Percentiles rank a stretch among this genome's conserved stretches.
Conservation (phyloP, 768 basidiomycete genomes). For the Kwoniella dejecticola region DNA sequence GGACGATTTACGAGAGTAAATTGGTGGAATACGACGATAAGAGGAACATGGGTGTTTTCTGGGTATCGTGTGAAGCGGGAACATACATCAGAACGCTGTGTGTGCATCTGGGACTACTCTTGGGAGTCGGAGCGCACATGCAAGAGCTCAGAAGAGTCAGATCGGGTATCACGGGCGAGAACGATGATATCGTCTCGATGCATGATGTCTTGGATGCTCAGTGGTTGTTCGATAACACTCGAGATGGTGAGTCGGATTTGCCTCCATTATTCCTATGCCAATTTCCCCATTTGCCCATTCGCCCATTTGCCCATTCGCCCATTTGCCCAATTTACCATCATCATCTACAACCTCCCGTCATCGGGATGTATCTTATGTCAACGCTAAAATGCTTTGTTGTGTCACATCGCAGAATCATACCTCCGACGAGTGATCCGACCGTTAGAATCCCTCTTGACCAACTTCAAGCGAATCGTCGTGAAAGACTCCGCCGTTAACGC, state of each 20-base stretch:
- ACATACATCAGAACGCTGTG: constrained; percentile 82
- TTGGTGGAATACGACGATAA: constrained; percentile 96
- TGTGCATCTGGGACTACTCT: constrained; percentile 88
- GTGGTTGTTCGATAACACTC: constrained; percentile 95
- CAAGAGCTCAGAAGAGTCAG: constrained; percentile 94
- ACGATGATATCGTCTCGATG: constrained; percentile 98
- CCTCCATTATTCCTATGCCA: too few species aligned
- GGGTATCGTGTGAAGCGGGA: constrained; percentile 98
- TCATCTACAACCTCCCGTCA: too few species aligned
- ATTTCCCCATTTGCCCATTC: too few species aligned
- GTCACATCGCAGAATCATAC: constrained; percentile 81
- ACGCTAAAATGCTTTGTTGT: too few species aligned
- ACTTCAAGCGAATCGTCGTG: constrained; percentile 98
- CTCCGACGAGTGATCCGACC: constrained; percentile 92
- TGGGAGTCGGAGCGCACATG: constrained; percentile 99
- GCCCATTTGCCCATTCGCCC: too few species aligned
- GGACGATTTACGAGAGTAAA: constrained; percentile 95
- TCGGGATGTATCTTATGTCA: too few species aligned
- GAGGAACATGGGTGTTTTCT: constrained; percentile 93
- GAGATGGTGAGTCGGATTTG: constrained; percentile 70
- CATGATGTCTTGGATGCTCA: constrained; percentile 99
- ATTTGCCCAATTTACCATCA: background rate
- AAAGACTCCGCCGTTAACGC: constrained; percentile 99
- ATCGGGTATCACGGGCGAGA: constrained; percentile 94
- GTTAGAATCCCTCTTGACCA: constrained; percentile 86